Percentiles rank a stretch among this genome's conserved stretches.
These are phyloP conservation scores for Leptomonas pyrrhocoris DNA, from an alignment of 208 protist genomes.

Conservation along the genomic window DNA sequence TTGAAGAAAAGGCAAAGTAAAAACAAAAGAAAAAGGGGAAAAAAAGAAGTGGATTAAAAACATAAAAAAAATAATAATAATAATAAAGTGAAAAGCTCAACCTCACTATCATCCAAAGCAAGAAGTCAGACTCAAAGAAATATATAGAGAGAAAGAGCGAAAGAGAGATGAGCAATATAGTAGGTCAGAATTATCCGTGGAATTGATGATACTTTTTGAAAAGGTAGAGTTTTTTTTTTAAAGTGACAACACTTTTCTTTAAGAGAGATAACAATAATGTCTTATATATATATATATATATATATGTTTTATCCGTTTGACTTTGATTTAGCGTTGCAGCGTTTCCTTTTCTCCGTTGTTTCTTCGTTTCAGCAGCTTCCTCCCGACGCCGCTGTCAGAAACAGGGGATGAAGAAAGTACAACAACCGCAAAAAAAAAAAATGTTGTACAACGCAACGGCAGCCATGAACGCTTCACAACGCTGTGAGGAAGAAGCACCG, in stretches of 20 bases:
- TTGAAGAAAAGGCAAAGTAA: background rate
- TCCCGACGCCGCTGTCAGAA: background rate
- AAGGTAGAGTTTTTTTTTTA: background rate
- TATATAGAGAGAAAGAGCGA: background rate
- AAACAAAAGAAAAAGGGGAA: background rate
- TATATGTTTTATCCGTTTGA: too few relatives aligned
- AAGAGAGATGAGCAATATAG: too few relatives aligned
- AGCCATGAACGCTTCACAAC: too few relatives aligned
- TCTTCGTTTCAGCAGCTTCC: too few relatives aligned
- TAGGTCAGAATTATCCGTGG: too few relatives aligned
- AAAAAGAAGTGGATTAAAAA: background rate
- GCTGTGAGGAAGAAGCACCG: background rate
- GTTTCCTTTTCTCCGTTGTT: too few relatives aligned
- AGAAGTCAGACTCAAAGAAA: too few relatives aligned
- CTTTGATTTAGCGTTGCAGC: too few relatives aligned
- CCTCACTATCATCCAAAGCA: too few relatives aligned
- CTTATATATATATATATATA: too few relatives aligned
- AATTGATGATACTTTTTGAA: too few relatives aligned
- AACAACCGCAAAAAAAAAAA: background rate
- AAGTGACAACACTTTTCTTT: background rate
- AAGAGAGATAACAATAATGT: background rate
- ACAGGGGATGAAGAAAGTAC: background rate
- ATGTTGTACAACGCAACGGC: background rate
- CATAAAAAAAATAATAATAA: slow-evolving; percentile 14
- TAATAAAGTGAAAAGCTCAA: too few relatives aligned